These are phyloP conservation scores for Raffaelea albimanens DNA, from an alignment of 2,329 filamentous ascomycete genomes.

Conservation along the genomic window DNA sequence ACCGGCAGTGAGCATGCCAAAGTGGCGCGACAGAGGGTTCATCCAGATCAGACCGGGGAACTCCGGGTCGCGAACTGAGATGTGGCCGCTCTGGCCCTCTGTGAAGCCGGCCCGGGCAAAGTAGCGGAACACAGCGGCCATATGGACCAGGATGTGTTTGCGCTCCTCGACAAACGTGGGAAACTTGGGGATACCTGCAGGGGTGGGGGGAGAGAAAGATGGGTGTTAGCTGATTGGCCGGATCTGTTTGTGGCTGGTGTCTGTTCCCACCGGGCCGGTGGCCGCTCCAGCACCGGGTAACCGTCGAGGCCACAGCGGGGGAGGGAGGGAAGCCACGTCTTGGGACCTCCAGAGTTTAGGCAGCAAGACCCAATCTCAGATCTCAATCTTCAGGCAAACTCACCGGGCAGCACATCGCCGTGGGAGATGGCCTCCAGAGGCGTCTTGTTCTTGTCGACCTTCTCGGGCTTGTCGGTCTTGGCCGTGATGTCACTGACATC, in stretches of 20 bases:
- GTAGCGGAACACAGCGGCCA: conserved; percentile 58
- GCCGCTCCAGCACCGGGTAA: too few relatives aligned
- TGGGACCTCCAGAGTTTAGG: too few relatives aligned
- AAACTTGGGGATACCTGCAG: conserved; percentile 35
- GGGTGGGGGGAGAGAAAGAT: too few relatives aligned
- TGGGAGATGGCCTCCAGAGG: conserved; percentile 19
- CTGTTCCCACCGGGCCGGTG: too few relatives aligned
- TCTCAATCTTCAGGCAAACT: too few relatives aligned
- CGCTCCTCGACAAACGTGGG: conserved; percentile 35
- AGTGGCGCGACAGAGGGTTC: conserved; percentile 58
- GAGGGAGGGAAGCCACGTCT: too few relatives aligned
- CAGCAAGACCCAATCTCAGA: too few relatives aligned
- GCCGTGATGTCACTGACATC: conserved; percentile 1
- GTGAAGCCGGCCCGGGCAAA: conserved; percentile 55
- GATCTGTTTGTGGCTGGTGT: too few relatives aligned
- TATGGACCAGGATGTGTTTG: conserved; percentile 55
- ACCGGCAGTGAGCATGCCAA: conserved; percentile 53
- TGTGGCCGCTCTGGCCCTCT: conserved; percentile 56
- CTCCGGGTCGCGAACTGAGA: conserved; percentile 58
- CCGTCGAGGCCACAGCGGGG: too few relatives aligned
- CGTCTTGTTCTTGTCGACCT: conserved; percentile 13
- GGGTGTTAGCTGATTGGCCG: too few relatives aligned
- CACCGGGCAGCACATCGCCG: conserved; percentile 18
- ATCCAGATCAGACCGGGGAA: conserved; percentile 51
- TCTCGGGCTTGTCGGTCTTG: conserved; percentile 1